Conservation (phyloP, 305 asterid species). For the Rubia balearica region DNA sequence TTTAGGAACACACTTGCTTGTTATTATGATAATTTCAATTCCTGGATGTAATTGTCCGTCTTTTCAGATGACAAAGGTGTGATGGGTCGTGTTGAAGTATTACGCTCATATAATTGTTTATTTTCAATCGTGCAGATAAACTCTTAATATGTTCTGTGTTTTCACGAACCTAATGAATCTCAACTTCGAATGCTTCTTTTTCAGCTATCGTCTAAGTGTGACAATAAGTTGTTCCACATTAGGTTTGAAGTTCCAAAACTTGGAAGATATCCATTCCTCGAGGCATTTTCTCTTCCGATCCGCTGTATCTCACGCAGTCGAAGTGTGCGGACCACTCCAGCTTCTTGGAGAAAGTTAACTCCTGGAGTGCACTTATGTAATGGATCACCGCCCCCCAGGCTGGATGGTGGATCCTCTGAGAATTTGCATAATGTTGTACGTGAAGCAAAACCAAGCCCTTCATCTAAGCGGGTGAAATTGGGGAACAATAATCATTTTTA, state of each 20-base stretch:
- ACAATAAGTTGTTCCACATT: slow-evolving; percentile 68
- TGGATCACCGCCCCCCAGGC: slow-evolving; percentile 44
- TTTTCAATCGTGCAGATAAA: neutral
- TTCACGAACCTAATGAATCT: slow-evolving; percentile 11
- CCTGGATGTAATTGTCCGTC: neutral
- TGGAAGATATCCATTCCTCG: slow-evolving; percentile 58
- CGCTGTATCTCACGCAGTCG: slow-evolving; percentile 77
- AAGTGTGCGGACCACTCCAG: slow-evolving; percentile 38
- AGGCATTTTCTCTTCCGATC: slow-evolving; percentile 48
- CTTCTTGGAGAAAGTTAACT: slow-evolving; percentile 41
- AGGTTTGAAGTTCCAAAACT: slow-evolving; percentile 49
- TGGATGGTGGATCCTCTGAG: slow-evolving; percentile 51
- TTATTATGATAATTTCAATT: neutral
- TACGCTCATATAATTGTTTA: neutral
- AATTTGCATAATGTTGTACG: slow-evolving; percentile 52
- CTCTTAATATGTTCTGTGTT: neutral
- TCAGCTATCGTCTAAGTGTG: slow-evolving; percentile 91
- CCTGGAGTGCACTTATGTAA: slow-evolving; percentile 36
- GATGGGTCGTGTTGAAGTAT: neutral
- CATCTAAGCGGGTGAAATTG: slow-evolving; percentile 80
- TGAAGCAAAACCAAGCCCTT: slow-evolving; percentile 79
- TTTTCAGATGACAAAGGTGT: neutral
- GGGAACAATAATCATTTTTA: slow-evolving; percentile 49
- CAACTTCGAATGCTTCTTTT: slow-evolving; percentile 16
- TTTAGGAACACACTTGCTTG: neutral